Percentiles rank a stretch among this genome's conserved stretches.
Conservation (phyloP, 129 eudicot species). For the Calendula officinalis region DNA sequence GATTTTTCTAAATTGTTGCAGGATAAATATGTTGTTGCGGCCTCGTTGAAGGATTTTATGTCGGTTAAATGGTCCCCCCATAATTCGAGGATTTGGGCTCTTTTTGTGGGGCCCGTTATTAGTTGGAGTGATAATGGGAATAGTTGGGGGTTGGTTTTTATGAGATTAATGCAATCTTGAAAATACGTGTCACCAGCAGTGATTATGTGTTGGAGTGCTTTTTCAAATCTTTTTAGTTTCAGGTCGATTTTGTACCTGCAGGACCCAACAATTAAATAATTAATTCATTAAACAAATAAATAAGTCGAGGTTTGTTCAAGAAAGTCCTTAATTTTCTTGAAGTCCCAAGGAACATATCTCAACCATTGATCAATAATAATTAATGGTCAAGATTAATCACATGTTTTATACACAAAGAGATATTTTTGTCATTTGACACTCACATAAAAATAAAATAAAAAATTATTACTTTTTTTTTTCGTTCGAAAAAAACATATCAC, state of each 20-base stretch:
- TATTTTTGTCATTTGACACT: too few relatives aligned
- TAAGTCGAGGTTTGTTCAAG: too few relatives aligned
- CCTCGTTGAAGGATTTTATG: slow-evolving; percentile 69
- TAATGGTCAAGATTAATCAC: too few relatives aligned
- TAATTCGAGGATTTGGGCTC: slow-evolving; percentile 52
- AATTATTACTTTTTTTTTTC: too few relatives aligned
- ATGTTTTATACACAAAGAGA: too few relatives aligned
- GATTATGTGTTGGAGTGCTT: slow-evolving; percentile 73
- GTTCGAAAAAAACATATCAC: too few relatives aligned
- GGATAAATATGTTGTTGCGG: slow-evolving; percentile 67
- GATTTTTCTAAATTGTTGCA: slow-evolving; percentile 64
- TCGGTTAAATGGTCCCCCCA: slow-evolving; percentile 75
- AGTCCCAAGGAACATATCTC: too few relatives aligned
- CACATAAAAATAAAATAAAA: too few relatives aligned
- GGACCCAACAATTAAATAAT: background rate
- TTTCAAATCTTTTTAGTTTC: slow-evolving; percentile 59
- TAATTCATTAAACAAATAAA: background rate
- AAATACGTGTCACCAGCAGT: slow-evolving; percentile 72
- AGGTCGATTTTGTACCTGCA: slow-evolving; percentile 71
- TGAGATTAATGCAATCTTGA: slow-evolving; percentile 66
- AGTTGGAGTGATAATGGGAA: slow-evolving; percentile 67
- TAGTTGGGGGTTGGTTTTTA: slow-evolving; percentile 71
- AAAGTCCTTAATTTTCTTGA: too few relatives aligned
- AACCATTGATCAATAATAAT: too few relatives aligned
- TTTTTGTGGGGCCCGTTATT: slow-evolving; percentile 48